phyloP scores from a whole-genome alignment of 2,329 filamentous ascomycete genomes.

The Catunica adiposa region DNA sequence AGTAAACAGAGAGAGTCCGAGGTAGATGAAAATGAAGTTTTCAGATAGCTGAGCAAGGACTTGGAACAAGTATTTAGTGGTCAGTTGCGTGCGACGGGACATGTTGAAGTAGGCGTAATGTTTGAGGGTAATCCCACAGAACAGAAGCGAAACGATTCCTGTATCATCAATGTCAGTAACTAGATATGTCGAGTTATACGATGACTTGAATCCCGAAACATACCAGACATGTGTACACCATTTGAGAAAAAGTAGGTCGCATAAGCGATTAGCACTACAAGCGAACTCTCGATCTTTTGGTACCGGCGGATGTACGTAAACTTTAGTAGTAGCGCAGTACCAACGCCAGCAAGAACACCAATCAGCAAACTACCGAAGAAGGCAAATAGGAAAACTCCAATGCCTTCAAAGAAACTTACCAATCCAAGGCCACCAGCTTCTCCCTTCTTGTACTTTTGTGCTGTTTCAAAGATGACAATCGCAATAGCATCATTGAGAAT shows the following conservation, averaged over 20 bases:
- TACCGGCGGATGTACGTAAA: constrained; percentile 85
- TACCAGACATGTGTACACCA: constrained; percentile 86
- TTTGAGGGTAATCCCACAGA: constrained; percentile 96
- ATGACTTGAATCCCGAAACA: constrained; percentile 22
- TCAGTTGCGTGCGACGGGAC: constrained; percentile 91
- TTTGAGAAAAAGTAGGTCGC: constrained; percentile 97
- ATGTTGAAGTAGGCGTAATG: constrained; percentile 99
- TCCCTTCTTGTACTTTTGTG: constrained; percentile 75
- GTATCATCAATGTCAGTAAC: background rate
- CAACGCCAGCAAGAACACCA: constrained; percentile 72
- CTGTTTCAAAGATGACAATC: constrained; percentile 96
- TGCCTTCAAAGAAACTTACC: constrained; percentile 73
- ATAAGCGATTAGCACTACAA: constrained; percentile 87
- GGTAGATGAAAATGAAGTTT: constrained; percentile 99
- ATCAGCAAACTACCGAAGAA: constrained; percentile 92
- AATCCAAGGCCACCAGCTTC: constrained; percentile 56
- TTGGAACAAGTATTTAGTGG: constrained; percentile 95
- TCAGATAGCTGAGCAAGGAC: constrained; percentile 88
- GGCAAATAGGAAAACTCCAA: constrained; percentile 84
- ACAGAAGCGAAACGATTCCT: constrained; percentile 87
- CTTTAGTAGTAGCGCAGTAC: constrained; percentile 75
- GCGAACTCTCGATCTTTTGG: constrained; percentile 90
- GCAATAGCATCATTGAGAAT: constrained; percentile 97
- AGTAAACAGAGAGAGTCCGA: constrained; percentile 87
- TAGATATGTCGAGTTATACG: background rate